Evolutionary conservation across 192 early-diverging fungal species (phyloP), one percentile per base, ranked within the genome.

Genomic region (Helicostylum pulchrum): DNA sequence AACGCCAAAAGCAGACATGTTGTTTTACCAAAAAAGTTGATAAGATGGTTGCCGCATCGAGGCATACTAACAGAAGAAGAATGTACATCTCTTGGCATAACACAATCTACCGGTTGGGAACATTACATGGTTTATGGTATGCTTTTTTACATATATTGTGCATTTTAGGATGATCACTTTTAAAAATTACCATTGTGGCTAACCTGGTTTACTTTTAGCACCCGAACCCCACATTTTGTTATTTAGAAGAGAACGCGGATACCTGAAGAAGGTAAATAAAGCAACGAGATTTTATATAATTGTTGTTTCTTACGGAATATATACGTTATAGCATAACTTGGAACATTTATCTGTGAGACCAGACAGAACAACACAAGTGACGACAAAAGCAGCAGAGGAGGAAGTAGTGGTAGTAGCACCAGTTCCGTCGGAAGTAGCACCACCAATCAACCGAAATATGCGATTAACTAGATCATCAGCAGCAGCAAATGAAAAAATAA

Each of bases 121-220:
- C 78, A 80, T 62, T 83, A 80, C 64, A 78, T 81, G 78, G 69
- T 83, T 20, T 80, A 80, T 17, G 64, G 77, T 80, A 67, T 61
- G 61, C 26, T 26, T 26, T 2, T 26, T 26, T 2, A 26, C 26
- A 26, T 26, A 26, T 26, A 2, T 26, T 26, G 26, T 26, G 26
- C 26, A 26, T 26, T 26, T 26, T 26, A n/a, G 26, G 26, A 26
- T 26, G 26, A 26, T 26, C 26, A 4, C 21, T 20, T 23, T 51
- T 51, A 6, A 51, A 23, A 23, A 9, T 9, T 51, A 10, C 7
- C 9, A 39, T 10, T 39, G 36, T 39, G 36, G 9, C 7, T 54
- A 54, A 54, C 10, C 10, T 4, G 7, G 10, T 55, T 61, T 45
- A 12, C 11, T n/a, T 43, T 21, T 76, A 78, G 80, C 52, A 19